A percentile compares a stretch with the other conserved stretches of the same genome.
Evolutionary conservation across 1,284 basidiomycete species (phyloP).

Genomic region (Irpex lacteus): DNA sequence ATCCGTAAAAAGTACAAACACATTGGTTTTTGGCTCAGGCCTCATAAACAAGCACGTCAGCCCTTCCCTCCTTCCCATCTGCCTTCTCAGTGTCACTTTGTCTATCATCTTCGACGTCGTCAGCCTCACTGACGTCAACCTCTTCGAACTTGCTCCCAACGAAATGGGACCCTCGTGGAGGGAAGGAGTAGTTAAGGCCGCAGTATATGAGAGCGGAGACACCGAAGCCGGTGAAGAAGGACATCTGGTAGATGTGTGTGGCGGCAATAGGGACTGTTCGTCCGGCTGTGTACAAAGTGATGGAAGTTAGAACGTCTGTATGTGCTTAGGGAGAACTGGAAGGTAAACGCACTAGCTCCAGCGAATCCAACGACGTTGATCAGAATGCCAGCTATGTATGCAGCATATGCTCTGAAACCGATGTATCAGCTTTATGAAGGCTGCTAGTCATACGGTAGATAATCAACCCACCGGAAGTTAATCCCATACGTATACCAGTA

Average conservation of each 20-base stretch:
- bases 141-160: conserved; percentile 52
- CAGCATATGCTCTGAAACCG: conserved; percentile 52
- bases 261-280: conserved; percentile 60
- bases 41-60: neutral
- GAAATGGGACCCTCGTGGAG: conserved; percentile 43
- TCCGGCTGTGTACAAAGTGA: conserved; percentile 38
- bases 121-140: conserved; percentile 48
- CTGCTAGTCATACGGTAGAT: neutral
- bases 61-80: neutral
- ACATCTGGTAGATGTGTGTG: conserved; percentile 68
- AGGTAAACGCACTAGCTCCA: conserved; percentile 49
- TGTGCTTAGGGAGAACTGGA: conserved; percentile 11
- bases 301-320: conserved; percentile 17
- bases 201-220: conserved; percentile 67
- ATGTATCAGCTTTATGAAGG: neutral
- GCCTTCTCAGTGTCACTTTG: neutral
- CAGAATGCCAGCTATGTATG: conserved; percentile 74
- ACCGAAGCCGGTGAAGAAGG: conserved; percentile 79
- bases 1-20: neutral
- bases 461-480: conserved; percentile 55
- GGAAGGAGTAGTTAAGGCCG: conserved; percentile 54
- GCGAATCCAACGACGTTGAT: conserved; percentile 81
- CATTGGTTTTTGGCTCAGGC: neutral
- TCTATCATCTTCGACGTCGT: neutral
- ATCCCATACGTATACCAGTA: conserved; percentile 78